Conservation (phyloP, 371 early-diverging fungal species). For the Lichtheimia ramosa region DNA sequence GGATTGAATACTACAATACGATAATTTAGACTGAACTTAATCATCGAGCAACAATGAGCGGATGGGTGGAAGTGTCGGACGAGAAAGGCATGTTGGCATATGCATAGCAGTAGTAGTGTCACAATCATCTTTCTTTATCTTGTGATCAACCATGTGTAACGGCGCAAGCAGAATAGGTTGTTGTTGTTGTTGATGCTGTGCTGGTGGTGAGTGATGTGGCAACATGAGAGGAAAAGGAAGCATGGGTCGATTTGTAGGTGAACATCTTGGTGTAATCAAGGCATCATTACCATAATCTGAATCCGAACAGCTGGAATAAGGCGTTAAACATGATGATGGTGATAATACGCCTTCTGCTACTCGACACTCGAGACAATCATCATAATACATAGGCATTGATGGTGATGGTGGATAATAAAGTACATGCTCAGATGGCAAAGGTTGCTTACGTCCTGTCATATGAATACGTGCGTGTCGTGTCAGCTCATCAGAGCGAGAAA, state of each 20-base stretch:
- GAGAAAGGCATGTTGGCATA: neutral
- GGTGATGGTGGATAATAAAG: slow-evolving; percentile 8
- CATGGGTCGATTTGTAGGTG: no score
- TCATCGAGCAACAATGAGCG: slow-evolving; percentile 15
- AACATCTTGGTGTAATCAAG: no score
- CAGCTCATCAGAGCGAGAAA: slow-evolving; percentile 83
- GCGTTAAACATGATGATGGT: slow-evolving; percentile 3
- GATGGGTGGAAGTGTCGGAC: slow-evolving; percentile 17
- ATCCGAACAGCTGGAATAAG: neutral
- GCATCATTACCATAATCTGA: neutral
- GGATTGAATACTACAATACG: neutral
- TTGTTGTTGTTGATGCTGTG: neutral
- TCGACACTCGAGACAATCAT: neutral
- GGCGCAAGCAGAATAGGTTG: neutral
- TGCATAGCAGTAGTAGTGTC: no score
- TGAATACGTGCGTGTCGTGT: slow-evolving; percentile 73
- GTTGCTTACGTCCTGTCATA: slow-evolving; percentile 21
- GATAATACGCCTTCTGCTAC: neutral
- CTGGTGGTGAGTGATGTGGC: no score
- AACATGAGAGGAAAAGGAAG: no score
- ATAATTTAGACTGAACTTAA: neutral
- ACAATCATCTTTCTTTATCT: no score
- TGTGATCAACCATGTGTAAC: no score
- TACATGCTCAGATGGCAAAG: neutral
- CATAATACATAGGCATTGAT: neutral